Evolutionary conservation across 2,329 filamentous ascomycete species (phyloP).

Genomic region (Sporothrix sp.): DNA sequence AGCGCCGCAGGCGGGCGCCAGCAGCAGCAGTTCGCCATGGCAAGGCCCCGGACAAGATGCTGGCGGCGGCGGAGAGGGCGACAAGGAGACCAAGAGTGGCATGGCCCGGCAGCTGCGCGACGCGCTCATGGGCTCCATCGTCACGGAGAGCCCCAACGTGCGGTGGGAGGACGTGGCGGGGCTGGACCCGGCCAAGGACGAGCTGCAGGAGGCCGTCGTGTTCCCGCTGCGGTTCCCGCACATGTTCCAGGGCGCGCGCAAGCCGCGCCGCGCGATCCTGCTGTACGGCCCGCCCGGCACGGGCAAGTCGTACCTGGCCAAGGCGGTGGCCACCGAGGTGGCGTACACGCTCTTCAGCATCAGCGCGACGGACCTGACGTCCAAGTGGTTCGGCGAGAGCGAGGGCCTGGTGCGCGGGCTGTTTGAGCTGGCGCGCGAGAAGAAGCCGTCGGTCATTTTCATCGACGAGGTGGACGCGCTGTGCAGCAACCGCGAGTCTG

Average conservation of each 20-base stretch:
- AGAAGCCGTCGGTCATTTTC: slow-evolving; percentile 86
- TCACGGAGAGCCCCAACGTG: slow-evolving; percentile 18
- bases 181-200: slow-evolving; percentile 16
- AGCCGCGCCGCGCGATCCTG: slow-evolving; percentile 26
- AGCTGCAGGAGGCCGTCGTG: slow-evolving; percentile 18
- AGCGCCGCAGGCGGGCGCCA: neutral
- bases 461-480: slow-evolving; percentile 99
- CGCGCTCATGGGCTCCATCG: slow-evolving; percentile 11
- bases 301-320: slow-evolving; percentile 47
- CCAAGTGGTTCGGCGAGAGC: slow-evolving; percentile 13
- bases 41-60: neutral
- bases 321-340: slow-evolving; percentile 44
- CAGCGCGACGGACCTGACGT: slow-evolving; percentile 10
- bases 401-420: slow-evolving; percentile 61
- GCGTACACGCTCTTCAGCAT: slow-evolving; percentile 41
- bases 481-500: slow-evolving; percentile 83
- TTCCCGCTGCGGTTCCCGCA: slow-evolving; percentile 17
- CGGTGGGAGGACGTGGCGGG: slow-evolving; percentile 18
- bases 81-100: slow-evolving; percentile 4
- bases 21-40: neutral
- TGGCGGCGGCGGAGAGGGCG: neutral
- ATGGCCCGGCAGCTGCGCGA: slow-evolving; percentile 6
- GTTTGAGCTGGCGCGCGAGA: slow-evolving; percentile 84
- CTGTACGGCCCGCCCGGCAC: slow-evolving; percentile 49
- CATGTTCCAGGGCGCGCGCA: slow-evolving; percentile 19